Percentiles rank a stretch among this genome's conserved stretches.
phyloP scores from a whole-genome alignment of 1,284 basidiomycete species.

The Jaminaea rosea region DNA sequence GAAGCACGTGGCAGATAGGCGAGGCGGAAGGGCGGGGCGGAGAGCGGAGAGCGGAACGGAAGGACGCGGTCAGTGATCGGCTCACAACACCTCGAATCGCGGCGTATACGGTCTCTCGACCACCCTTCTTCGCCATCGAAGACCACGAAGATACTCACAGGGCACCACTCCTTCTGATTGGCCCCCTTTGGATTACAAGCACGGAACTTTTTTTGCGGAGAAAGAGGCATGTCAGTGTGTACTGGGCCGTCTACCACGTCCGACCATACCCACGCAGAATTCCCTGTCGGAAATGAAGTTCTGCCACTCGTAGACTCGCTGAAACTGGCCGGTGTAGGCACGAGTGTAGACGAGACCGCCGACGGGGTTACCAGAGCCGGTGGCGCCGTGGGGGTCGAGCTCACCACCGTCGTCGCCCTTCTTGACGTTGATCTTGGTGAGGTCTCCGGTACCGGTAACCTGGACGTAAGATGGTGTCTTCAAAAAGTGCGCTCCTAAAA shows the following conservation, averaged over 20 bases:
- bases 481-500: constrained; percentile 62
- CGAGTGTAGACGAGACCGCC: constrained; percentile 54
- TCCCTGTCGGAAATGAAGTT: constrained; percentile 9
- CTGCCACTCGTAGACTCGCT: constrained; percentile 35
- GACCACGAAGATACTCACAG: too few relatives aligned
- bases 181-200: constrained; percentile 7
- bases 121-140: too few relatives aligned
- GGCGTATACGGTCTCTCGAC: too few relatives aligned
- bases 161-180: neutral
- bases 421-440: constrained; percentile 48
- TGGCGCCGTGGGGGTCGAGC: constrained; percentile 52
- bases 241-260: too few relatives aligned
- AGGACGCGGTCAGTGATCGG: too few relatives aligned
- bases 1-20: too few relatives aligned
- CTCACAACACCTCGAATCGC: too few relatives aligned
- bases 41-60: too few relatives aligned
- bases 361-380: constrained; percentile 58
- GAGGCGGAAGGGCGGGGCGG: too few relatives aligned
- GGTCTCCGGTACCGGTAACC: constrained; percentile 47
- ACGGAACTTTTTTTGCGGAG: constrained; percentile 8
- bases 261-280: constrained; percentile 11
- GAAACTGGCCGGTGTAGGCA: constrained; percentile 52
- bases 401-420: constrained; percentile 51
- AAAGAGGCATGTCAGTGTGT: constrained; percentile 23
- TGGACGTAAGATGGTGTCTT: constrained; percentile 54